These are phyloP conservation scores for Cenchrus purpureus DNA, from an alignment of 176 grass and related monocot genomes.

Conservation along the genomic window DNA sequence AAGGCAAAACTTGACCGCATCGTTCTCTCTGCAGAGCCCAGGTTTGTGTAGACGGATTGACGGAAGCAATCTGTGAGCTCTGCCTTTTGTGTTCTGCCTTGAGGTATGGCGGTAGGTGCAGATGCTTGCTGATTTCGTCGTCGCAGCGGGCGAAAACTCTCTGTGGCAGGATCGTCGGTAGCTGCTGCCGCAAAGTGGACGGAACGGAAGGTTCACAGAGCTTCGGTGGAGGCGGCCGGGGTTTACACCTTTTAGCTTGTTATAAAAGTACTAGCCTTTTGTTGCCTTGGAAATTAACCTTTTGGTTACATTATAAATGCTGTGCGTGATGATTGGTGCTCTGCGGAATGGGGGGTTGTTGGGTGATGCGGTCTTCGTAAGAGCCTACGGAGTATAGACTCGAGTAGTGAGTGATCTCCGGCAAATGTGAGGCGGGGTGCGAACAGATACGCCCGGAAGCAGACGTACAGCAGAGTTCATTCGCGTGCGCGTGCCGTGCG, in stretches of 20 bases:
- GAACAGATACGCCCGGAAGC: no score
- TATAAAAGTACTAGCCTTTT: background rate
- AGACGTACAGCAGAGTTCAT: no score
- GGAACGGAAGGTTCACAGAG: conserved; percentile 1
- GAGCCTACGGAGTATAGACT: background rate
- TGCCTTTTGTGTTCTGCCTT: background rate
- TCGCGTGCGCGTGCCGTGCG: no score
- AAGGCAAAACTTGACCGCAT: conserved; percentile 4
- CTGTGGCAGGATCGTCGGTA: background rate
- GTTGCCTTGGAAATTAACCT: background rate
- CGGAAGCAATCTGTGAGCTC: background rate
- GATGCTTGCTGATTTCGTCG: background rate
- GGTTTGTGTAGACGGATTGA: background rate
- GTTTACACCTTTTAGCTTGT: no score
- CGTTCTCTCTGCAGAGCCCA: background rate
- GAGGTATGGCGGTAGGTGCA: background rate
- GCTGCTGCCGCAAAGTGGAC: background rate
- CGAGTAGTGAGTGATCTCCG: no score
- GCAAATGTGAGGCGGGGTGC: no score
- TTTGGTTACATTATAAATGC: background rate
- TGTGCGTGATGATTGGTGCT: background rate
- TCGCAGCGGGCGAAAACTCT: background rate
- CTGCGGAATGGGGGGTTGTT: background rate
- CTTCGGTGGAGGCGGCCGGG: no score
- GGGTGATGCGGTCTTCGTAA: background rate